Evolutionary conservation across 495 filamentous ascomycete genomes (phyloP).

Genomic region (Aspergillus leporis): DNA sequence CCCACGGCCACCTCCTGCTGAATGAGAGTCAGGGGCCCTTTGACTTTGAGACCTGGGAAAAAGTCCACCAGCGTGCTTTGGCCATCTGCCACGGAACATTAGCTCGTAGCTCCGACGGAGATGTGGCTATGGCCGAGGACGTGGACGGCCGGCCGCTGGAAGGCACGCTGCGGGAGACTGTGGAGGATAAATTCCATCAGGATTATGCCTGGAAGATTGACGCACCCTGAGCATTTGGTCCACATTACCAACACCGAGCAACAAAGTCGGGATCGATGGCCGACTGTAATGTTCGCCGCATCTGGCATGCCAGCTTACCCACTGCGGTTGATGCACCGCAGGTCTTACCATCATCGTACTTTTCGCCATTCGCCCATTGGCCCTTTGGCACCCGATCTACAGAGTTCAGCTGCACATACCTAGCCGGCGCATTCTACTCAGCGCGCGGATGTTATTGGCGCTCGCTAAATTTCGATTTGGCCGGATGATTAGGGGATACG

Average conservation of each 20-base stretch:
- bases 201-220: constrained; percentile 45
- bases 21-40: constrained; percentile 83
- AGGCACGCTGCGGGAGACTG: constrained; percentile 61
- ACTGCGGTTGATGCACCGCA: neutral
- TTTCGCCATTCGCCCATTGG: neutral
- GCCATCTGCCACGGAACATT: constrained; percentile 57
- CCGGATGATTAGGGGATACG: neutral
- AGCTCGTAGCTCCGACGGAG: constrained; percentile 41
- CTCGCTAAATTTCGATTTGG: neutral
- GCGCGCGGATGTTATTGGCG: neutral
- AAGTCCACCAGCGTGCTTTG: constrained; percentile 63
- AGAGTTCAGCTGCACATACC: neutral
- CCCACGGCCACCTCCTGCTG: constrained; percentile 70
- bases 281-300: neutral
- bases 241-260: neutral
- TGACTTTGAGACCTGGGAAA: constrained; percentile 73
- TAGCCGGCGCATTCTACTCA: neutral
- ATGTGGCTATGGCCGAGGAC: constrained; percentile 41
- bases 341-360: neutral
- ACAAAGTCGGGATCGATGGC: neutral
- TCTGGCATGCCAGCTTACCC: neutral
- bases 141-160: constrained; percentile 47
- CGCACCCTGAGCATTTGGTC: constrained; percentile 31
- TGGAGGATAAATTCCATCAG: constrained; percentile 49
- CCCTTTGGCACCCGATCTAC: neutral